Evolutionary conservation across 495 filamentous ascomycete species (phyloP).

Genomic region (Recurvomyces mirabilis): DNA sequence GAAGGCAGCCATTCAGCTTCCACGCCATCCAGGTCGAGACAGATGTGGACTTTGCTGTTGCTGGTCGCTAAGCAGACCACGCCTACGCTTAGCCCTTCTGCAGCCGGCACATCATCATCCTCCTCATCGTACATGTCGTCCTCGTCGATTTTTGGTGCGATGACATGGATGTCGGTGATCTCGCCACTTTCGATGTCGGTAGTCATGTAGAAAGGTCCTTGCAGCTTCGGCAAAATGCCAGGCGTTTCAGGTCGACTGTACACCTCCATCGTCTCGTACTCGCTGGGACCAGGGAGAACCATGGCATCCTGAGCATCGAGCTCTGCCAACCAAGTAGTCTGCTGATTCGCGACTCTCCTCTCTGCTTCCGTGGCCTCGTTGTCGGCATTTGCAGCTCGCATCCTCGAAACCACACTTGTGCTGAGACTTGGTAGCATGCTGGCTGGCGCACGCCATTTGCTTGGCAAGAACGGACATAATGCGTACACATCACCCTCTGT

Average conservation of each 20-base stretch:
- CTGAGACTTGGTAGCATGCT: constrained; percentile 67
- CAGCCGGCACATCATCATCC: constrained; percentile 36
- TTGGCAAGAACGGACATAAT: constrained; percentile 75
- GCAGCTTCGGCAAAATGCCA: constrained; percentile 62
- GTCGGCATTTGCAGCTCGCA: constrained; percentile 49
- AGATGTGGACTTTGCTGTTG: constrained; percentile 62
- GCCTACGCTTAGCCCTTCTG: constrained; percentile 57
- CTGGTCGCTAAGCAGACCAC: constrained; percentile 66
- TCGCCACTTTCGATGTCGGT: constrained; percentile 56
- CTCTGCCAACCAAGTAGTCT: constrained; percentile 72
- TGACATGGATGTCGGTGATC: constrained; percentile 49
- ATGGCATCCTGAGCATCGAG: constrained; percentile 66
- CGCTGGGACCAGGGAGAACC: constrained; percentile 32
- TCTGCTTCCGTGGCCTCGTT: constrained; percentile 41
- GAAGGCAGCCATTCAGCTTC: constrained; percentile 74
- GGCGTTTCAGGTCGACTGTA: constrained; percentile 60
- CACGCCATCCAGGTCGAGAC: constrained; percentile 67
- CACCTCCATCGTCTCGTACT: constrained; percentile 40
- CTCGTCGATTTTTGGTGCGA: constrained; percentile 41
- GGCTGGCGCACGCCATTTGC: constrained; percentile 67
- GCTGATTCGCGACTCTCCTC: constrained; percentile 53
- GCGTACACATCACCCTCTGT: constrained; percentile 77
- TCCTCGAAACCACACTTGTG: constrained; percentile 56
- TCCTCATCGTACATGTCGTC: constrained; percentile 45
- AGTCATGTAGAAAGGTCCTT: constrained; percentile 73